A percentile compares a stretch with the other conserved stretches of the same genome.
Evolutionary conservation across 495 filamentous ascomycete genomes (phyloP).

Genomic region (Letharia columbiana): DNA sequence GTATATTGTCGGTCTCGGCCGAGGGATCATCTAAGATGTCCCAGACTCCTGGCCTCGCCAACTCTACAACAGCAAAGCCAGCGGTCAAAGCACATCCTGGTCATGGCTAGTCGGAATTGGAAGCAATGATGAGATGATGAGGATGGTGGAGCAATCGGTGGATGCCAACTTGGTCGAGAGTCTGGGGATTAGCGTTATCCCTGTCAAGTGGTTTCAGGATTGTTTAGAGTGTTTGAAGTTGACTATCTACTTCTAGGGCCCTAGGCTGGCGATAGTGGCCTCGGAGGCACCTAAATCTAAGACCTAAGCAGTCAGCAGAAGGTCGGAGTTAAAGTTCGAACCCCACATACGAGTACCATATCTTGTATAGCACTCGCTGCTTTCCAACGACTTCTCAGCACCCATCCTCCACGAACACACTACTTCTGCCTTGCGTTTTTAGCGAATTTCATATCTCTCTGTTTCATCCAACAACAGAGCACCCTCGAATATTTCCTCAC

Average conservation of each 20-base stretch:
- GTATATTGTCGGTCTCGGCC: background rate
- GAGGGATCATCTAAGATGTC: background rate
- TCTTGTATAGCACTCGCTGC: background rate
- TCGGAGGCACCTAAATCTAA: no score
- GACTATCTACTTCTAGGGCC: background rate
- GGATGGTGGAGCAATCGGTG: no score
- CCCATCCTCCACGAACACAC: background rate
- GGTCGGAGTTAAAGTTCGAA: background rate
- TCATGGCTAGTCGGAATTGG: background rate
- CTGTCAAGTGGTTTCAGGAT: background rate
- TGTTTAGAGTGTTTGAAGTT: background rate
- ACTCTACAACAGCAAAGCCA: background rate
- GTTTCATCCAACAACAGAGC: background rate
- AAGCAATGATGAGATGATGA: background rate
- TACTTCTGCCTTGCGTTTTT: background rate
- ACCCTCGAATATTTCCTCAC: background rate
- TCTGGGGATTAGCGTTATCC: background rate
- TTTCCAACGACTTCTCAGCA: background rate
- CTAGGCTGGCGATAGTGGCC: no score
- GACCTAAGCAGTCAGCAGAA: background rate
- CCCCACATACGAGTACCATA: background rate
- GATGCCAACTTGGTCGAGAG: background rate
- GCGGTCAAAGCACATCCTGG: background rate
- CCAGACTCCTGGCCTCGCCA: background rate
- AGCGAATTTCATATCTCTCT: background rate